Evolutionary conservation across 139 green algal species (phyloP).

Genomic region (Mesotaenium endlicherianum): DNA sequence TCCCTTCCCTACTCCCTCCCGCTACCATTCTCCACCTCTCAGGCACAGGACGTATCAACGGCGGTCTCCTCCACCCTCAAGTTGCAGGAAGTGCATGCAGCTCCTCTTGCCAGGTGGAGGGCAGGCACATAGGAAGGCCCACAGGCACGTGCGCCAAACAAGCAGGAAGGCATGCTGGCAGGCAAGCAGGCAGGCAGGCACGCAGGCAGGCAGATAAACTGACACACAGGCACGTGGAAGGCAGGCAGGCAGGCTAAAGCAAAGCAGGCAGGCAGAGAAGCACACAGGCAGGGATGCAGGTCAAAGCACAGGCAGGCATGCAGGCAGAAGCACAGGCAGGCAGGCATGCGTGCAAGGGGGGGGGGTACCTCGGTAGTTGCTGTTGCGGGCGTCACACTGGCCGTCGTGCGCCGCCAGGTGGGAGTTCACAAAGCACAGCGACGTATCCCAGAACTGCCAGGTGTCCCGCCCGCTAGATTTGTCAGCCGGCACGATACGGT

Average conservation of each 20-base stretch:
- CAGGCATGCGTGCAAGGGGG: neutral
- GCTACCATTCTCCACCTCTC: neutral
- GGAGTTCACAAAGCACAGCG: slow-evolving; percentile 69
- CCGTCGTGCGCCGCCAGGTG: slow-evolving; percentile 37
- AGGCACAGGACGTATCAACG: neutral
- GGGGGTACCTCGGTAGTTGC: slow-evolving; percentile 12
- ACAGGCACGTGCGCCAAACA: too few species aligned
- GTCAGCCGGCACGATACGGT: too few species aligned
- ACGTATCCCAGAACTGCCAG: slow-evolving; percentile 60
- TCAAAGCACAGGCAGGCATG: too few species aligned
- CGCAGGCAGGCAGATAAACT: neutral
- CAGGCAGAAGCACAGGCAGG: neutral
- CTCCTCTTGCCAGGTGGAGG: too few species aligned
- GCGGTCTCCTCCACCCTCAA: neutral
- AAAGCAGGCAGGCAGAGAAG: neutral
- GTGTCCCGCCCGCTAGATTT: too few species aligned
- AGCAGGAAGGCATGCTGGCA: neutral
- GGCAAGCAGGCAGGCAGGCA: neutral
- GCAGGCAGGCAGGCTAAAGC: neutral
- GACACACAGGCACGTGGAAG: neutral
- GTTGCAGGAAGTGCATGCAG: too few species aligned
- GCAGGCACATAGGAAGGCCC: too few species aligned
- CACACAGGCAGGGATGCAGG: too few species aligned
- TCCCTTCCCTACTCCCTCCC: neutral
- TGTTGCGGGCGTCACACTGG: slow-evolving; percentile 6